Conservation (phyloP, 2,329 filamentous ascomycete species). For the Aureobasidium uvarum region DNA sequence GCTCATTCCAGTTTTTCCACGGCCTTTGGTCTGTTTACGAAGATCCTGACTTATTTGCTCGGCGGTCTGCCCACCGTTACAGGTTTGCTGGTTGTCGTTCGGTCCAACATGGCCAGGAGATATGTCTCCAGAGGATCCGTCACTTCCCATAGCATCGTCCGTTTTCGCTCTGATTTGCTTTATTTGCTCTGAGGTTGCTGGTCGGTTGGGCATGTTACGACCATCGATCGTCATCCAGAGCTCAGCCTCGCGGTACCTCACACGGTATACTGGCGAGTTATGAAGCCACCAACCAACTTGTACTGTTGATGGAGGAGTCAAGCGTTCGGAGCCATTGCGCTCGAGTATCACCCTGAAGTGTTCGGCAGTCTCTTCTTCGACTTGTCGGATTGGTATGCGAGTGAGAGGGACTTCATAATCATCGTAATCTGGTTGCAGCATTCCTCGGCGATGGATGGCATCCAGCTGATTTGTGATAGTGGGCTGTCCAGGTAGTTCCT, state of each 20-base stretch:
- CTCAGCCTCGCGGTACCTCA: slow-evolving; percentile 15
- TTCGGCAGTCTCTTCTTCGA: slow-evolving; percentile 6
- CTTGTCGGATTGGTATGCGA: slow-evolving; percentile 10
- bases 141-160: not conserved
- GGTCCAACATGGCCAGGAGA: not conserved
- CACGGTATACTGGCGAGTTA: slow-evolving; percentile 11
- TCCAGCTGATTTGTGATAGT: not conserved
- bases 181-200: slow-evolving; percentile 5
- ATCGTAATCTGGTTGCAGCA: slow-evolving; percentile 9
- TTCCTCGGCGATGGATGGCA: not conserved
- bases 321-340: not conserved
- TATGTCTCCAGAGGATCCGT: not conserved
- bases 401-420: slow-evolving; percentile 15
- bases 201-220: slow-evolving; percentile 19
- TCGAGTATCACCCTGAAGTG: slow-evolving; percentile 6
- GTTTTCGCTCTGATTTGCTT: not conserved
- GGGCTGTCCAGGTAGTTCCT: slow-evolving; percentile 2
- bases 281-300: slow-evolving; percentile 21
- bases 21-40: not conserved
- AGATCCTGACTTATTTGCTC: not conserved
- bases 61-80: not conserved
- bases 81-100: not conserved
- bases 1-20: not conserved
- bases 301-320: not conserved
- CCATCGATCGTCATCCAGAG: slow-evolving; percentile 21